Evolutionary conservation across 73 alveolate species (phyloP).

Genomic region (Urostyla sp.): DNA sequence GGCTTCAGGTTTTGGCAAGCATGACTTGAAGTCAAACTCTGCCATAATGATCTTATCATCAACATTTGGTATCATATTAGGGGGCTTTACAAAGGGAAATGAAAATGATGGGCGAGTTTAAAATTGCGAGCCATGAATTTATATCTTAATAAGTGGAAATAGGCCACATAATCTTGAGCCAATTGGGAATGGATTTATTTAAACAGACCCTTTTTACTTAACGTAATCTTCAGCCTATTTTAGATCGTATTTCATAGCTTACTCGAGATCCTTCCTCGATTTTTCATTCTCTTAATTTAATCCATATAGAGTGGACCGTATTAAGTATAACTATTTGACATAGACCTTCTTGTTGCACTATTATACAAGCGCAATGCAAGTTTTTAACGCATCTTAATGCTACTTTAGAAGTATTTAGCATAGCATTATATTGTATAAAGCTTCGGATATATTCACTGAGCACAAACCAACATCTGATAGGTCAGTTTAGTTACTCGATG

Average conservation of each 20-base stretch:
- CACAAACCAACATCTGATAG: slow-evolving; percentile 76
- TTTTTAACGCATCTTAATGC: slow-evolving; percentile 16
- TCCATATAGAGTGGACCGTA: too few species aligned
- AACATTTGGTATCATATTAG: slow-evolving; percentile 78
- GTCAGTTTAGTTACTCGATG: slow-evolving; percentile 70
- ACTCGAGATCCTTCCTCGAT: not conserved
- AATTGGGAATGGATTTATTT: slow-evolving; percentile 61
- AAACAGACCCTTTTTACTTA: slow-evolving; percentile 18
- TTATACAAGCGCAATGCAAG: slow-evolving; percentile 9
- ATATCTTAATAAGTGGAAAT: slow-evolving; percentile 41
- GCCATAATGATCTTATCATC: slow-evolving; percentile 42
- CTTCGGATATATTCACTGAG: slow-evolving; percentile 64
- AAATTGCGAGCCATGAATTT: not conserved
- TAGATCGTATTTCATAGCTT: slow-evolving; percentile 8
- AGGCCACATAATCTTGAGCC: slow-evolving; percentile 59
- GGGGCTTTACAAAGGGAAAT: slow-evolving; percentile 77
- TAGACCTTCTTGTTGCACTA: too few species aligned
- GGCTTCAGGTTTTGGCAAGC: slow-evolving; percentile 71
- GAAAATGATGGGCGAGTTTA: slow-evolving; percentile 63
- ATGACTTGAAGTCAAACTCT: slow-evolving; percentile 54
- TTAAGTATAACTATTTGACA: not conserved
- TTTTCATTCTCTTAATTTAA: too few species aligned
- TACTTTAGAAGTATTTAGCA: slow-evolving; percentile 47
- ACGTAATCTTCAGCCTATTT: not conserved
- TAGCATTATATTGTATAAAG: slow-evolving; percentile 46